Base-by-base conservation (phyloP, 1,284 basidiomycete species). In the Trametes sp. region DNA sequence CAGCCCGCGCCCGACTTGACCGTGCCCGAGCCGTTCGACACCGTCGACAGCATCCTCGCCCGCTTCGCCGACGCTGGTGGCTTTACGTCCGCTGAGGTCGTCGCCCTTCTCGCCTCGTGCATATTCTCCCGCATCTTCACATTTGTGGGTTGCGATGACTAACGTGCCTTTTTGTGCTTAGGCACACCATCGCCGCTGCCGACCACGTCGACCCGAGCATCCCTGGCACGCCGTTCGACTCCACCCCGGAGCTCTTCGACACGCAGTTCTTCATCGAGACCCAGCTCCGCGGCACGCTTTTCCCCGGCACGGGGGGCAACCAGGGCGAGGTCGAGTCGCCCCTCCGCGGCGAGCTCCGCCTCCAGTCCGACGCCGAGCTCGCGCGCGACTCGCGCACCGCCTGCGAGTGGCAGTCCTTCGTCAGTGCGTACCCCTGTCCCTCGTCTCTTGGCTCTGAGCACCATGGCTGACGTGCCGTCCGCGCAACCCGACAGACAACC, bases 391-490 rank as follows among this genome's bases (percentile, higher is more conserved):
- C 61, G 3, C 49, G 66, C 21, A 71, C 72, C 14, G 61, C 62
- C 9, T 72, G 70, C 66, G 54, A 61, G 38, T 73, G 70, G 70
- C 70, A 74, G 57, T 62, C 63, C 13, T 68, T 69, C 49, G 68
- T 70, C 52, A 23, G n/a, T n/a, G n/a, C n/a, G n/a, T n/a, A n/a
- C n/a, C n/a, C n/a, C n/a, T n/a, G n/a, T n/a, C n/a, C n/a, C n/a
- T n/a, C n/a, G n/a, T n/a, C n/a, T n/a, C n/a, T n/a, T n/a, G n/a
- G n/a, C n/a, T n/a, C n/a, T n/a, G n/a, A n/a, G n/a, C n/a, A n/a
- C n/a, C n/a, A n/a, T n/a, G n/a, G n/a, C n/a, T n/a, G n/a, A n/a
- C n/a, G n/a, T n/a, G n/a, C n/a, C n/a, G n/a, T n/a, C n/a, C n/a
- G n/a, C n/a, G n/a, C n/a, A n/a, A n/a, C n/a, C n/a, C n/a, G n/a